Evolutionary conservation across 2,329 filamentous ascomycete species (phyloP).

Genomic region (Sphaerulina musiva): DNA sequence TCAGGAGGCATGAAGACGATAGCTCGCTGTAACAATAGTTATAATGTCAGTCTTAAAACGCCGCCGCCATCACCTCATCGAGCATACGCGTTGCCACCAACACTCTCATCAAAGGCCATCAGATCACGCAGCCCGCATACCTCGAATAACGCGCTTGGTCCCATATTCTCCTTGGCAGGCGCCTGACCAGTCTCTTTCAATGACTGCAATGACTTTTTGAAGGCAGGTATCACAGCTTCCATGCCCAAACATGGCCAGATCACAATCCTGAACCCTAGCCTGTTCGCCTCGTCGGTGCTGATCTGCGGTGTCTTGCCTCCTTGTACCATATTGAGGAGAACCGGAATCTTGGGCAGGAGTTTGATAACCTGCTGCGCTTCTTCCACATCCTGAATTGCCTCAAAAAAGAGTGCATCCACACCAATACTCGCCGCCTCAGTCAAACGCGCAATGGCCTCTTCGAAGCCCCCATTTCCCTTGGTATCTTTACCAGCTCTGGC

Average conservation of each 20-base stretch:
- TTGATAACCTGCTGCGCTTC: slow-evolving; percentile 46
- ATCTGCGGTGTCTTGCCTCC: slow-evolving; percentile 51
- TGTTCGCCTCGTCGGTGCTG: slow-evolving; percentile 47
- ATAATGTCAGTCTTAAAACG: neutral
- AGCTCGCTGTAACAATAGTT: neutral
- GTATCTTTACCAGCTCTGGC: slow-evolving; percentile 44
- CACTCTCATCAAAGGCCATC: slow-evolving; percentile 46
- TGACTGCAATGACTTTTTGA: slow-evolving; percentile 24
- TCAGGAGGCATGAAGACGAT: neutral
- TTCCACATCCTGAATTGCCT: slow-evolving; percentile 50
- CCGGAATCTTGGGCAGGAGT: slow-evolving; percentile 45
- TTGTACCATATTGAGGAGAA: slow-evolving; percentile 54
- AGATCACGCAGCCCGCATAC: slow-evolving; percentile 48
- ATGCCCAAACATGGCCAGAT: slow-evolving; percentile 51
- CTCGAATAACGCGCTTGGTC: slow-evolving; percentile 46
- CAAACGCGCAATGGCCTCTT: slow-evolving; percentile 49
- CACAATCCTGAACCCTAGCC: slow-evolving; percentile 53
- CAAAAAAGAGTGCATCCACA: slow-evolving; percentile 56
- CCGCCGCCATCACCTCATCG: slow-evolving; percentile 2
- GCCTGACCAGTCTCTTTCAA: slow-evolving; percentile 39
- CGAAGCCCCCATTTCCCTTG: slow-evolving; percentile 46
- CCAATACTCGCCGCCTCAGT: slow-evolving; percentile 48
- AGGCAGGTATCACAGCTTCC: slow-evolving; percentile 38
- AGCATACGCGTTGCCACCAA: slow-evolving; percentile 37
- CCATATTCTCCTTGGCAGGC: slow-evolving; percentile 32